Conservation (phyloP, 805 yeast genomes). For the Candida methanosorbosa region DNA sequence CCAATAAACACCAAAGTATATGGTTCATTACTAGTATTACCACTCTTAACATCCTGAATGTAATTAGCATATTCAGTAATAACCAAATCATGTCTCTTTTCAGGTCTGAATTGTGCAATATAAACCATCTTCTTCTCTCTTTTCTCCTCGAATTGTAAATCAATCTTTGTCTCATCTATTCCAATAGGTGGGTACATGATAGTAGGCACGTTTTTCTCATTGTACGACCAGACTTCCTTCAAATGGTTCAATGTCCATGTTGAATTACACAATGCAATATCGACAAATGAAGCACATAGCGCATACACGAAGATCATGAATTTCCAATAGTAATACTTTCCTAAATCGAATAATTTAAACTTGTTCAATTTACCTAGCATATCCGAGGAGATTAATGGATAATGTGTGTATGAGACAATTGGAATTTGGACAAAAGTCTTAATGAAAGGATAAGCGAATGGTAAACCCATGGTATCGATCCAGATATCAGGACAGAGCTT, state of each 20-base stretch:
- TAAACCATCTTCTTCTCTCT: constrained; percentile 41
- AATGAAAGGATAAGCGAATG: constrained; percentile 72
- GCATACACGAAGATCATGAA: constrained; percentile 55
- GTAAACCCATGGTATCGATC: constrained; percentile 92
- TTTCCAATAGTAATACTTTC: constrained; percentile 65
- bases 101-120: constrained; percentile 92
- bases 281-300: constrained; percentile 57
- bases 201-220: constrained; percentile 25
- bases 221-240: constrained; percentile 48
- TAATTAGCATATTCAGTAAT: constrained; percentile 56
- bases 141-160: constrained; percentile 11
- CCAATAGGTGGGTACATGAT: constrained; percentile 89
- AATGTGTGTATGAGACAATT: constrained; percentile 83
- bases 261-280: constrained; percentile 68
- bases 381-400: constrained; percentile 82
- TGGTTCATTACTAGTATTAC: constrained; percentile 26
- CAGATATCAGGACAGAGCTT: constrained; percentile 79
- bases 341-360: constrained; percentile 14
- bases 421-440: constrained; percentile 56
- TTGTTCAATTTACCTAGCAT: constrained; percentile 61
- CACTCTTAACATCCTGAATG: constrained; percentile 16
- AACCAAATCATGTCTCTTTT: constrained; percentile 77
- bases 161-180: constrained; percentile 38
- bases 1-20: constrained; percentile 67
- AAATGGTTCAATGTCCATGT: constrained; percentile 89